Conservation (phyloP, 768 basidiomycete species). For the Multifurca ochricompacta region DNA sequence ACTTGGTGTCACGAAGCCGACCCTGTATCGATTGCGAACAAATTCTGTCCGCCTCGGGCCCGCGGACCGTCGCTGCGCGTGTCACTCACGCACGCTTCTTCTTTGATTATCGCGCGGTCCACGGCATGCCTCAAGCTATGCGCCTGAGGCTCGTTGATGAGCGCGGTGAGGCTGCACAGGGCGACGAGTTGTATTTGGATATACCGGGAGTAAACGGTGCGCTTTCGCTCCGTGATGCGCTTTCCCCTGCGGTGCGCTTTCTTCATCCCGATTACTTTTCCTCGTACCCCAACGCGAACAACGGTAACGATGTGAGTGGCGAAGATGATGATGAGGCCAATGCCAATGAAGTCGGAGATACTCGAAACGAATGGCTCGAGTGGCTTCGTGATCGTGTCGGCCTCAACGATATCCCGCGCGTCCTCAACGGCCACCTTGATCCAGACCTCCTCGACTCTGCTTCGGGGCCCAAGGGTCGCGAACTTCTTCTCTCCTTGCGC, state of each 20-base stretch:
- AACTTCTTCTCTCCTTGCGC: conserved; percentile 7
- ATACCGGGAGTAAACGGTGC: background rate
- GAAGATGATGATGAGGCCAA: background rate
- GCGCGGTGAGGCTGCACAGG: background rate
- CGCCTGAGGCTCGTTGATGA: conserved; percentile 13
- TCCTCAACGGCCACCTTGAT: conserved; percentile 6
- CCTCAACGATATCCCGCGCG: conserved; percentile 17
- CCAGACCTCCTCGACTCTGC: conserved; percentile 9
- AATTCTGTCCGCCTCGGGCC: conserved; percentile 4
- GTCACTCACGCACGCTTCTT: conserved; percentile 16
- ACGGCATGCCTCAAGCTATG: conserved; percentile 1
- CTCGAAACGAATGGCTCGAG: conserved; percentile 11
- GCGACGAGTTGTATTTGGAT: conserved; percentile 13
- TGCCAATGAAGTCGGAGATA: background rate
- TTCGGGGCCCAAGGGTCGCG: background rate
- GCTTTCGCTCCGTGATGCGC: conserved; percentile 5
- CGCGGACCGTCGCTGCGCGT: background rate
- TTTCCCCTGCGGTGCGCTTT: conserved; percentile 10
- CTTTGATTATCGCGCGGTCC: conserved; percentile 12
- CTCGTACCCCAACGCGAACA: conserved; percentile 1
- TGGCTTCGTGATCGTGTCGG: conserved; percentile 19
- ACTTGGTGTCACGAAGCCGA: conserved; percentile 10
- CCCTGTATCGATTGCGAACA: conserved; percentile 8
- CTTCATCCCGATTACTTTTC: conserved; percentile 11
- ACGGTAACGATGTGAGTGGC: background rate